Conservation (phyloP, 768 basidiomycete species). For the Clavulina sp. region DNA sequence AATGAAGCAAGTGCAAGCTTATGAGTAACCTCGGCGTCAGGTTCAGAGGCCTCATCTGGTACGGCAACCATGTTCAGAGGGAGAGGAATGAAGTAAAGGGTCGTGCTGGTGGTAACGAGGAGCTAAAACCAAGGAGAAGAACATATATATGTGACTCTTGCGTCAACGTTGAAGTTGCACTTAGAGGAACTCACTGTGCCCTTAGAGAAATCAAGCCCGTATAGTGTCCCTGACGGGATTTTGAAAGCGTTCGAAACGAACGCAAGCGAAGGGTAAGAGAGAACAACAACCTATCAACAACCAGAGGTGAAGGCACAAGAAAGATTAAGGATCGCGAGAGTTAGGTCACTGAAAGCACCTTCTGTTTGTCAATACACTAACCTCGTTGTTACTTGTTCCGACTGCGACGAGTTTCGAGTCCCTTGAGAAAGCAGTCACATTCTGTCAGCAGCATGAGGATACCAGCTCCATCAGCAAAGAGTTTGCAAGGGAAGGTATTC, state of each 20-base stretch:
- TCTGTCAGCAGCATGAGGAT: conserved; percentile 30
- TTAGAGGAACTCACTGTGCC: conserved; percentile 30
- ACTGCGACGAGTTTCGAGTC: conserved; percentile 45
- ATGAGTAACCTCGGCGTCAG: too few species aligned
- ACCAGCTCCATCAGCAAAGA: background rate
- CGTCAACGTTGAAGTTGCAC: background rate
- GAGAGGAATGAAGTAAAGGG: conserved; percentile 2
- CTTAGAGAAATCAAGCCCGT: conserved; percentile 64
- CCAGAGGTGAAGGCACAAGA: background rate
- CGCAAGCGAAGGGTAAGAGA: conserved; percentile 41
- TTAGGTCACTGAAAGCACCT: background rate
- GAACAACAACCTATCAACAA: conserved; percentile 36
- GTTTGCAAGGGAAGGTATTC: background rate
- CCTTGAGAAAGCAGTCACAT: conserved; percentile 71
- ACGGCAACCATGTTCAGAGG: conserved; percentile 2
- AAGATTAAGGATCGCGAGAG: background rate
- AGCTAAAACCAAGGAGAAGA: background rate
- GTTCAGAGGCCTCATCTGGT: conserved; percentile 1
- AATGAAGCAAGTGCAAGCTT: conserved; percentile 13
- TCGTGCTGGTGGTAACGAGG: background rate
- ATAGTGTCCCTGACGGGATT: conserved; percentile 60
- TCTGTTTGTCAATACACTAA: conserved; percentile 16
- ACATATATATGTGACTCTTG: background rate
- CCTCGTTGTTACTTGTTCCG: conserved; percentile 51
- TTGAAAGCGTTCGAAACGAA: conserved; percentile 28